These are phyloP conservation scores for Lonicera japonica DNA, from an alignment of 129 eudicot species.

Conservation along the genomic window DNA sequence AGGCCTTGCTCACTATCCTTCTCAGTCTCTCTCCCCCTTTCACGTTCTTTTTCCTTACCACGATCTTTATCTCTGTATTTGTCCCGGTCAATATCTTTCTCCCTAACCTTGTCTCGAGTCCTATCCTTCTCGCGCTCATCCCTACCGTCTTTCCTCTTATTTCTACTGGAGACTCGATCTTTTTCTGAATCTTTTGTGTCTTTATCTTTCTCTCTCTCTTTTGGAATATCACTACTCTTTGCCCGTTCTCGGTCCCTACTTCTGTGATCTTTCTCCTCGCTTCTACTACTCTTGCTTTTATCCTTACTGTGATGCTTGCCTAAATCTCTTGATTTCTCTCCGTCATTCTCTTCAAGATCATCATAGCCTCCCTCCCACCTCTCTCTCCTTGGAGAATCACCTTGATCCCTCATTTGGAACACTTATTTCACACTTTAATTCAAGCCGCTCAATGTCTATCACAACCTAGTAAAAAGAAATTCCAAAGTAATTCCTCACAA, in stretches of 20 bases:
- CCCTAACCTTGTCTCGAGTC: slow-evolving; percentile 45
- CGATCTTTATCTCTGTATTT: slow-evolving; percentile 41
- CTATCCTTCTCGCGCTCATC: slow-evolving; percentile 64
- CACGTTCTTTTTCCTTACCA: slow-evolving; percentile 34
- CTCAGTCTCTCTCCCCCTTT: slow-evolving; percentile 31
- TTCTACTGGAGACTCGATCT: slow-evolving; percentile 40
- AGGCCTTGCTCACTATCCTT: slow-evolving; percentile 30
- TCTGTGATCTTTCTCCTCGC: slow-evolving; percentile 62
- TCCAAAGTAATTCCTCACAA: background rate
- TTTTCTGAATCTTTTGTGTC: slow-evolving; percentile 41
- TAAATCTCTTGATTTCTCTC: slow-evolving; percentile 41
- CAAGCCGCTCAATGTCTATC: slow-evolving; percentile 33
- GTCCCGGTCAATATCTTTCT: slow-evolving; percentile 52
- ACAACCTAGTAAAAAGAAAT: background rate
- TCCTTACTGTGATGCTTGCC: slow-evolving; percentile 71
- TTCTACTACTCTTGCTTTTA: slow-evolving; percentile 59
- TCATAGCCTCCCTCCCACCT: slow-evolving; percentile 51
- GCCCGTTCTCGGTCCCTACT: slow-evolving; percentile 60
- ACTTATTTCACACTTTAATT: slow-evolving; percentile 46
- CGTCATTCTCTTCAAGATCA: slow-evolving; percentile 41
- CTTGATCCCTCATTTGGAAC: slow-evolving; percentile 39
- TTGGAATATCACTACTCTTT: slow-evolving; percentile 34
- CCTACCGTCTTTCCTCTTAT: slow-evolving; percentile 55
- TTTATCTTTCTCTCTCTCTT: slow-evolving; percentile 55
- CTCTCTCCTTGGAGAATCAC: slow-evolving; percentile 41